Evolutionary conservation across 768 basidiomycete species (phyloP).

Genomic region (Calvatia gigantea): DNA sequence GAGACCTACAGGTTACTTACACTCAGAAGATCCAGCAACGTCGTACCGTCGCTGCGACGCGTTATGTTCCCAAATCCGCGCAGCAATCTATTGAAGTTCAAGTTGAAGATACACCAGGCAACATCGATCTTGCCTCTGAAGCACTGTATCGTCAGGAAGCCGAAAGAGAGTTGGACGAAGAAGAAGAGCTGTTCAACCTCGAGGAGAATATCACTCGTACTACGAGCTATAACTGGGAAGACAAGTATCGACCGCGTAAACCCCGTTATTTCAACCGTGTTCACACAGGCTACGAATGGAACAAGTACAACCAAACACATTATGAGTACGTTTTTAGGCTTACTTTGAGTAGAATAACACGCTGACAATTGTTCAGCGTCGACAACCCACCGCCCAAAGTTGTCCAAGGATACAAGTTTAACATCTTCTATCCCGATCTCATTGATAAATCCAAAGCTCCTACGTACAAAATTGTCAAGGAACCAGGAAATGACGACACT

Average conservation of each 20-base stretch:
- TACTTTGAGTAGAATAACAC: constrained; percentile 1
- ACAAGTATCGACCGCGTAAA: constrained; percentile 96
- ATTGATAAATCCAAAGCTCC: constrained; percentile 98
- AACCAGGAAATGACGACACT: constrained; percentile 93
- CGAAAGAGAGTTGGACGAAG: constrained; percentile 90
- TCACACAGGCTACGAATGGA: constrained; percentile 99
- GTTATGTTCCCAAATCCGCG: constrained; percentile 79
- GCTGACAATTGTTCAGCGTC: constrained; percentile 49
- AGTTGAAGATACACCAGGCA: constrained; percentile 54
- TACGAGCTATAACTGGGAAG: constrained; percentile 95
- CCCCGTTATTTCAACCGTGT: constrained; percentile 99
- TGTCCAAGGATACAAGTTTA: constrained; percentile 99
- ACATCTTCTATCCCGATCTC: constrained; percentile 98
- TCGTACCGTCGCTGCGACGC: constrained; percentile 75
- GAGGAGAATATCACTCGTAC: constrained; percentile 85
- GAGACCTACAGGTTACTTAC: constrained; percentile 3
- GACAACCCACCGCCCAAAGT: constrained; percentile 99
- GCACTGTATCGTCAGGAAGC: constrained; percentile 89
- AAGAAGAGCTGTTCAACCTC: constrained; percentile 92
- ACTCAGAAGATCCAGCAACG: constrained; percentile 68
- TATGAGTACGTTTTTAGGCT: constrained; percentile 75
- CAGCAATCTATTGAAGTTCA: constrained; percentile 56
- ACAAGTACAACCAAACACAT: constrained; percentile 99
- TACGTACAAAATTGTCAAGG: constrained; percentile 93
- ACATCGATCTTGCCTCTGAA: constrained; percentile 81